phyloP scores from a whole-genome alignment of 2,329 filamentous ascomycete species.

The Aspergillus sp. region DNA sequence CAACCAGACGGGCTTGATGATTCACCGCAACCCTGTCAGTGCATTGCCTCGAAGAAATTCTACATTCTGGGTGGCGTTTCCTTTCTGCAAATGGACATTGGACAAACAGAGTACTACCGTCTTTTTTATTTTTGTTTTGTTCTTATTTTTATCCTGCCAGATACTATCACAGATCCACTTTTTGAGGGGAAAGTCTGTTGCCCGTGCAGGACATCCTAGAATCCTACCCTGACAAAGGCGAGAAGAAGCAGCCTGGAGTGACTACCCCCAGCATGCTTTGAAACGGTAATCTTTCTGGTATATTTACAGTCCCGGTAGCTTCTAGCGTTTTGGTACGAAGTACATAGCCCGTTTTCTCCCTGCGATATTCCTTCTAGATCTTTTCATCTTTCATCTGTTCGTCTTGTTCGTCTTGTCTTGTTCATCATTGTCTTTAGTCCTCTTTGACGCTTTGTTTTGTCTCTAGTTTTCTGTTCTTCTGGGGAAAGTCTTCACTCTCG shows the following conservation, averaged over 20 bases:
- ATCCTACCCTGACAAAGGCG: slow-evolving; percentile 19
- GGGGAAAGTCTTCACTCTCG: slow-evolving; percentile 19
- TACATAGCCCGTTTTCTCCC: slow-evolving; percentile 4
- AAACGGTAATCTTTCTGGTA: neutral
- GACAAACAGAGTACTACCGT: slow-evolving; percentile 15
- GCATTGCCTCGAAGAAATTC: slow-evolving; percentile 11
- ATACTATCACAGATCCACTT: slow-evolving; percentile 17
- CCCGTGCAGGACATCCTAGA: slow-evolving; percentile 2
- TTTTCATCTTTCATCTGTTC: neutral
- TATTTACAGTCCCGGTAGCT: slow-evolving; percentile 10
- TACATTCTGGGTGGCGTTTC: slow-evolving; percentile 6
- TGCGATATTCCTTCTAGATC: slow-evolving; percentile 6
- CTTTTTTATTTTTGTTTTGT: neutral
- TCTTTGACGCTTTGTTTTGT: slow-evolving; percentile 6
- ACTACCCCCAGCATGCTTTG: neutral
- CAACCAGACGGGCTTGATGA: slow-evolving; percentile 6
- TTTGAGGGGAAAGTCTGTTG: slow-evolving; percentile 2
- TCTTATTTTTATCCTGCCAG: slow-evolving; percentile 6
- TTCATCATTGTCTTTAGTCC: slow-evolving; percentile 6
- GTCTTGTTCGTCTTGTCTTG: slow-evolving; percentile 4
- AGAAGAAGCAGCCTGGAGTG: neutral
- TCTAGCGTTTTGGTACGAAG: slow-evolving; percentile 1
- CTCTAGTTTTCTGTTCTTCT: slow-evolving; percentile 14
- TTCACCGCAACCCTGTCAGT: slow-evolving; percentile 16
- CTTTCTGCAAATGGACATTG: slow-evolving; percentile 2